Evolutionary conservation across 179 eudicot genomes (phyloP), one percentile per base, ranked within the genome.

Genomic region (Pouteria campechiana): DNA sequence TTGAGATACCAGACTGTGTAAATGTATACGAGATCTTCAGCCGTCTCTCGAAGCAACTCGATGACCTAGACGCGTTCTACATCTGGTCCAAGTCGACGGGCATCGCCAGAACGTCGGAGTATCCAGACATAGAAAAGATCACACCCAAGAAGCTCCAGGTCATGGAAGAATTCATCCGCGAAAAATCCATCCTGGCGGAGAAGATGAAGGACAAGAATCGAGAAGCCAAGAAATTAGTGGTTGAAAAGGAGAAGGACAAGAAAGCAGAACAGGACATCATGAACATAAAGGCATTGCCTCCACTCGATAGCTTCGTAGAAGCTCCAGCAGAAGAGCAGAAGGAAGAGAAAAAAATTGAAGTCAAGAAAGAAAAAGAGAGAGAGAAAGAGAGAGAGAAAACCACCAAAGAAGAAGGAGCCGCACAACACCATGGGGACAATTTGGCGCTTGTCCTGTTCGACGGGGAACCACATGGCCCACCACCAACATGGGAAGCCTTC

Each of bases 401-500:
- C 20, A 37, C 57, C 39, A 41, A 68, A 44, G 54, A 57, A 29
- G 75, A 63, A 41, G 80, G 64, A 0, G 57, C 73, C 3, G 52
- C 55, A 2, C 55, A 68, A 36, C 69, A 81, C 17, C 74, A 68
- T 1, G 74, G 52, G 1, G 80, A 88, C 32, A 52, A 57, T 19
- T 44, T 89, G 4, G 93, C 97, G 5, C 45, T 89, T 35, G 86
- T 85, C 0, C 21, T 89, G 5, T 81, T 89, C 8, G 80, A 85
- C 1, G 74, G 81, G 0, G 63, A 50, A 7, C 16, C 48, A 18
- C 28, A 6, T 8, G 36, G 55, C 1, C 45, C 61, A 3, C 61
- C 72, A 6, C 61, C 71, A 0, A 52, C 71, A 4, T 89, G 97
- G 97, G 86, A 85, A 35, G 75, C 79, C 8, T 72, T 73, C 43